Evolutionary conservation across 768 basidiomycete species (phyloP).

Genomic region (Russula olivacea): DNA sequence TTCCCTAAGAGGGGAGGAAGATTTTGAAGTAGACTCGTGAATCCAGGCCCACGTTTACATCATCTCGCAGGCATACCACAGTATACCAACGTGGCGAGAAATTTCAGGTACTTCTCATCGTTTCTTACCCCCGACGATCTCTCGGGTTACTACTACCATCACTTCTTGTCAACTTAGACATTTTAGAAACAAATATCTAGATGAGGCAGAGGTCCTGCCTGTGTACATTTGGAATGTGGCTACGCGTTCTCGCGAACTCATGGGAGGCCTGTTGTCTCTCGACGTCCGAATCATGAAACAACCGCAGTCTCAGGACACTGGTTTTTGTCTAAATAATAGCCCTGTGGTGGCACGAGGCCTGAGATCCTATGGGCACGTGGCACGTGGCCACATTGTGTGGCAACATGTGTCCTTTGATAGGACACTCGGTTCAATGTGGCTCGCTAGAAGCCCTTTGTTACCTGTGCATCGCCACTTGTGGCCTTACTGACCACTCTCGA

Average conservation of each 20-base stretch:
- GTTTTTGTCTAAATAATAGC: too few relatives aligned
- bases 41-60: not conserved
- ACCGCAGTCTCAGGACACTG: not conserved
- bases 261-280: not conserved
- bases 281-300: not conserved
- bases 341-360: not conserved
- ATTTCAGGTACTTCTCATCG: not conserved
- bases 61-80: not conserved
- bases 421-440: constrained; percentile 4
- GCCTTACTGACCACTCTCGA: not conserved
- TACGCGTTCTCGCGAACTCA: not conserved
- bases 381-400: not conserved
- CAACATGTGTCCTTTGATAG: not conserved
- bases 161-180: constrained; percentile 10
- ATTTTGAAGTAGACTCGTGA: not conserved
- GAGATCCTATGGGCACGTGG: not conserved
- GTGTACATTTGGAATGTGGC: not conserved
- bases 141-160: not conserved
- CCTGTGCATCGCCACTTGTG: constrained; percentile 1
- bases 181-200: not conserved
- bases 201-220: not conserved
- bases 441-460: not conserved
- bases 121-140: not conserved
- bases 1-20: not conserved
- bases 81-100: not conserved